Evolutionary conservation across 108 stramenopile genomes (phyloP).

Genomic region (Cylindrotheca fusiformis): DNA sequence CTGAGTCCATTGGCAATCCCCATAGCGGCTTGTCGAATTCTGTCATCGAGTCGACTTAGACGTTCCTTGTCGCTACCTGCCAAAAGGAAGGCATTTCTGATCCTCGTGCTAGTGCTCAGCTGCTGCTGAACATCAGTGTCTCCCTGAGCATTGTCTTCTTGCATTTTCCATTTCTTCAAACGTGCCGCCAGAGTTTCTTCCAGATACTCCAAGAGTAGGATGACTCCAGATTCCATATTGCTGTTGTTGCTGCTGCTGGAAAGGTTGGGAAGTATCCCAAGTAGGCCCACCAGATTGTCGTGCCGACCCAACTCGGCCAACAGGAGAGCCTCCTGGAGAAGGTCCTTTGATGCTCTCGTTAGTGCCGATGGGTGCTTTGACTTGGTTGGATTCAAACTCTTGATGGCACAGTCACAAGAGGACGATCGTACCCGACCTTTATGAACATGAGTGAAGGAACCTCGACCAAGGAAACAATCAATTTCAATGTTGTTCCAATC

Average conservation of each 20-base stretch:
- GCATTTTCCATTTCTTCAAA: neutral
- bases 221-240: neutral
- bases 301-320: neutral
- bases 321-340: neutral
- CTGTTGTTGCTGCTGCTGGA: neutral
- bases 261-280: neutral
- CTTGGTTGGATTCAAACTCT: neutral
- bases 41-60: neutral
- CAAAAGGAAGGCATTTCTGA: neutral
- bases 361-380: neutral
- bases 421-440: neutral
- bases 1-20: slow-evolving; percentile 49
- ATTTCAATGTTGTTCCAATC: neutral
- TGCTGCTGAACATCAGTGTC: neutral
- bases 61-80: neutral
- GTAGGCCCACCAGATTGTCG: neutral
- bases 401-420: neutral
- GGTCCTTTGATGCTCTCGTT: neutral
- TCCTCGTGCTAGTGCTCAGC: neutral
- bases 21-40: slow-evolving; percentile 24
- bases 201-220: neutral
- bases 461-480: neutral
- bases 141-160: neutral
- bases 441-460: neutral
- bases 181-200: neutral